A percentile compares a stretch with the other conserved stretches of the same genome.
Evolutionary conservation across 2,329 filamentous ascomycete species (phyloP).

Genomic region (Paecilomyces dactylethromorphus): DNA sequence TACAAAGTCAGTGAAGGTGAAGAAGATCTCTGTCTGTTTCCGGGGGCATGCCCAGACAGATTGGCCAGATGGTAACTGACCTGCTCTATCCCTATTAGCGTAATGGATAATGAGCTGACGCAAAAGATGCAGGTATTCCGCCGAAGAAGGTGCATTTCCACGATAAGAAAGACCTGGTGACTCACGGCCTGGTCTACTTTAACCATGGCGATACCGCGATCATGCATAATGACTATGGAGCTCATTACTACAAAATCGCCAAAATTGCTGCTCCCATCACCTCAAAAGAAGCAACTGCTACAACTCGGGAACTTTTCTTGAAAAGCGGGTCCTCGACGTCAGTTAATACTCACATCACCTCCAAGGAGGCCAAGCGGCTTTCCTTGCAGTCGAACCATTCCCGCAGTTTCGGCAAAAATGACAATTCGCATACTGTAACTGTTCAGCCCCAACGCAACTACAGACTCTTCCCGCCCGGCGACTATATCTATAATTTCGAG

Average conservation of each 20-base stretch:
- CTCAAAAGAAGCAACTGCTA: conserved; percentile 19
- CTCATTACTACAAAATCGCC: conserved; percentile 55
- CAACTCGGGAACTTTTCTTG: conserved; percentile 26
- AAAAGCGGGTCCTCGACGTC: conserved; percentile 35
- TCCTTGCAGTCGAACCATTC: conserved; percentile 77
- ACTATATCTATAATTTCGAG: conserved; percentile 73
- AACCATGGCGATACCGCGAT: conserved; percentile 46
- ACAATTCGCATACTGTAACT: conserved; percentile 50
- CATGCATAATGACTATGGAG: conserved; percentile 56
- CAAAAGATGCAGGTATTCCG: conserved; percentile 60
- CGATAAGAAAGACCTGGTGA: conserved; percentile 79
- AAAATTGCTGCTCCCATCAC: conserved; percentile 22
- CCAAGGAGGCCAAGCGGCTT: conserved; percentile 55
- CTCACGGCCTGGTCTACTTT: conserved; percentile 88
- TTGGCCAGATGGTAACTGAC: conserved; percentile 72
- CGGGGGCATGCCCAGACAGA: conserved; percentile 80
- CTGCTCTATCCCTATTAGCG: background rate
- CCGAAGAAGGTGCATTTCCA: conserved; percentile 75
- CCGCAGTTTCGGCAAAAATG: conserved; percentile 76
- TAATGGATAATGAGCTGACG: background rate
- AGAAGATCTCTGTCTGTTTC: conserved; percentile 81
- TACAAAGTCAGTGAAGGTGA: conserved; percentile 86
- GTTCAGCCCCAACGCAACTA: conserved; percentile 71
- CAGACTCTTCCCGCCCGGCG: conserved; percentile 72
- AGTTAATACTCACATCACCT: conserved; percentile 35